phyloP scores from a whole-genome alignment of 257 asterid genomes.

The Solanum chmielewskii region DNA sequence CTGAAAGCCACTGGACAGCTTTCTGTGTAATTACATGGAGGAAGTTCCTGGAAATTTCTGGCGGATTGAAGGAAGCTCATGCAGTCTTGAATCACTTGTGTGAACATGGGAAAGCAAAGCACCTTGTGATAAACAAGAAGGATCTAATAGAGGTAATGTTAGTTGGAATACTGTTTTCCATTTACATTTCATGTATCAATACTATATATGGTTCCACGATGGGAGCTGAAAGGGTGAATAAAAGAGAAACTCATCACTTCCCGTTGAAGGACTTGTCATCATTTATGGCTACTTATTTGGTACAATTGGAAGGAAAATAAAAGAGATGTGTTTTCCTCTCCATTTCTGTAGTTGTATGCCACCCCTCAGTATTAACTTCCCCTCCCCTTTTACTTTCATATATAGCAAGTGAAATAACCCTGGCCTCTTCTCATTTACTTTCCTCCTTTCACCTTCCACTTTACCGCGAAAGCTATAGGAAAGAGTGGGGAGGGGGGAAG shows the following conservation, averaged over 20 bases:
- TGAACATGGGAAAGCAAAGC: slow-evolving; percentile 38
- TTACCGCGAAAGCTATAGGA: too few species aligned
- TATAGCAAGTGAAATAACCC: background rate
- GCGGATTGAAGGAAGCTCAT: slow-evolving; percentile 50
- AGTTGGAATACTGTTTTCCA: background rate
- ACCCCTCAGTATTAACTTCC: background rate
- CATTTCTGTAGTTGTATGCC: background rate
- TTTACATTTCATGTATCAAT: background rate
- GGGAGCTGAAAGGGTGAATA: background rate
- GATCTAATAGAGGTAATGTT: slow-evolving; percentile 42
- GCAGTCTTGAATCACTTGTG: slow-evolving; percentile 56
- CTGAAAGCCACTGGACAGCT: slow-evolving; percentile 62
- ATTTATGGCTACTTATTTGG: background rate
- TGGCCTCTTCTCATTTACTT: too few species aligned
- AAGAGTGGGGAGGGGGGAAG: background rate
- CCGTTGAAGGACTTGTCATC: background rate
- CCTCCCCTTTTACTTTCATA: background rate
- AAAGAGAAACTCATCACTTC: background rate
- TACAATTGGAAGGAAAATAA: background rate
- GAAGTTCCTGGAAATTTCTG: slow-evolving; percentile 51
- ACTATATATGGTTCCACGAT: background rate
- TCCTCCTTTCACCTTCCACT: too few species aligned
- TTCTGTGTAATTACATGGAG: slow-evolving; percentile 56
- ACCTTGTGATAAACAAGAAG: slow-evolving; percentile 26
- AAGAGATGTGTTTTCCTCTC: background rate